Percentiles rank a stretch among this genome's conserved stretches.
phyloP scores from a whole-genome alignment of 1,284 basidiomycete genomes.

The Termitomyces sp. region DNA sequence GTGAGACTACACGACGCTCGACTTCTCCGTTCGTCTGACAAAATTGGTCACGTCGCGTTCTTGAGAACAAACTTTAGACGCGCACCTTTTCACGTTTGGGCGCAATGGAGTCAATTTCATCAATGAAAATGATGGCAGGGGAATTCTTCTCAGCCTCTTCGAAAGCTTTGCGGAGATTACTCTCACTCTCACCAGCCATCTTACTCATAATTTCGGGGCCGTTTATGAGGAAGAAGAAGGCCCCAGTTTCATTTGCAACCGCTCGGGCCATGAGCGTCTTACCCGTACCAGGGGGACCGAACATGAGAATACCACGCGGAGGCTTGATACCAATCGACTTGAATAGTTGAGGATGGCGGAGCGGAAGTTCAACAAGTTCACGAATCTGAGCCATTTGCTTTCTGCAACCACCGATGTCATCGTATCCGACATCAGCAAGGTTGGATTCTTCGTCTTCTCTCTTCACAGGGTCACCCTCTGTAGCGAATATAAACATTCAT shows the following conservation, averaged over 20 bases:
- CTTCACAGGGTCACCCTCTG: slow-evolving; percentile 98
- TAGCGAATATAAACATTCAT: slow-evolving; percentile 10
- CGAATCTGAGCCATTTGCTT: slow-evolving; percentile 99
- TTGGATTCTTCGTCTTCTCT: slow-evolving; percentile 98
- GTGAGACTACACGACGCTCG: slow-evolving; percentile 97
- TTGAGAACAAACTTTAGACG: background rate
- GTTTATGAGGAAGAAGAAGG: slow-evolving; percentile 99
- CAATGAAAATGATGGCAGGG: slow-evolving; percentile 99
- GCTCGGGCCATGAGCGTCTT: slow-evolving; percentile 99
- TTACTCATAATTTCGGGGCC: slow-evolving; percentile 99
- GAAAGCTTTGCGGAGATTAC: slow-evolving; percentile 95
- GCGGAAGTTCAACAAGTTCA: slow-evolving; percentile 95
- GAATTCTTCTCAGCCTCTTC: slow-evolving; percentile 99
- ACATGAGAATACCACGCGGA: slow-evolving; percentile 96
- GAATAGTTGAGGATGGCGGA: slow-evolving; percentile 98
- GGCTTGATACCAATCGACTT: slow-evolving; percentile 99
- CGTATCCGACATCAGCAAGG: slow-evolving; percentile 96
- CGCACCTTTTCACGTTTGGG: slow-evolving; percentile 97
- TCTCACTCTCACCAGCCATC: slow-evolving; percentile 98
- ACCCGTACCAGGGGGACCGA: slow-evolving; percentile 93
- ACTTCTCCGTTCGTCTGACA: slow-evolving; percentile 95
- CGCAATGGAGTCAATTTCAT: slow-evolving; percentile 98
- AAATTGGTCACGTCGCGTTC: background rate
- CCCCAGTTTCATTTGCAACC: slow-evolving; percentile 98
- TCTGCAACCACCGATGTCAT: slow-evolving; percentile 98